Conservation (phyloP, 345 rosid genomes). For the Lumnitzera littorea region DNA sequence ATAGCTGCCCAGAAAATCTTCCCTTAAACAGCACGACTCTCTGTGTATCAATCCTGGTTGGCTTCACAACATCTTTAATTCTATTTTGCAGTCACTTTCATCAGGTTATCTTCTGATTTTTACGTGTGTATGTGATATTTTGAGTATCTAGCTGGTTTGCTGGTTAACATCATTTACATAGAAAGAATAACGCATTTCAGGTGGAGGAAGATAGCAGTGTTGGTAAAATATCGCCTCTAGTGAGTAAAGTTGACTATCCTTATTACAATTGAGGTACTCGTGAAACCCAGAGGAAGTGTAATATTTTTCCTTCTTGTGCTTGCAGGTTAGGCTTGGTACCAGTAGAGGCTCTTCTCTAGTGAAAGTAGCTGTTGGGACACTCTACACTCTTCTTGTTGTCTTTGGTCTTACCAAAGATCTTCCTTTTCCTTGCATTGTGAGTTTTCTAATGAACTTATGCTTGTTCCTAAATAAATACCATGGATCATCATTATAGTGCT, state of each 20-base stretch:
- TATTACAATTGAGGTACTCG: neutral
- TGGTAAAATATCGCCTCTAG: conserved; percentile 85
- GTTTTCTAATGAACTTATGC: conserved; percentile 12
- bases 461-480: neutral
- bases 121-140: neutral
- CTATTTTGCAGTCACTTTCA: conserved; percentile 95
- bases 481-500: neutral
- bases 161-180: conserved; percentile 4
- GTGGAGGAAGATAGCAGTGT: conserved; percentile 66
- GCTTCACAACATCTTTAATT: conserved; percentile 77
- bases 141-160: neutral
- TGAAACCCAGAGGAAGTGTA: neutral
- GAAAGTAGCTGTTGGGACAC: conserved; percentile 34
- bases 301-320: neutral
- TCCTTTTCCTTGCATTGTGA: conserved; percentile 60
- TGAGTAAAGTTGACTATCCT: conserved; percentile 11
- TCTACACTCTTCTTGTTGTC: conserved; percentile 39
- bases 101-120: conserved; percentile 36
- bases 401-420: conserved; percentile 50
- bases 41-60: conserved; percentile 64
- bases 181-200: conserved; percentile 20
- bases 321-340: conserved; percentile 74
- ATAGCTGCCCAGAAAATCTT: conserved; percentile 37
- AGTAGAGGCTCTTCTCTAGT: conserved; percentile 47
- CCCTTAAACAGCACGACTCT: conserved; percentile 50